Conservation (phyloP, 164 flowering plant species). For the Cinnamomum chago region DNA sequence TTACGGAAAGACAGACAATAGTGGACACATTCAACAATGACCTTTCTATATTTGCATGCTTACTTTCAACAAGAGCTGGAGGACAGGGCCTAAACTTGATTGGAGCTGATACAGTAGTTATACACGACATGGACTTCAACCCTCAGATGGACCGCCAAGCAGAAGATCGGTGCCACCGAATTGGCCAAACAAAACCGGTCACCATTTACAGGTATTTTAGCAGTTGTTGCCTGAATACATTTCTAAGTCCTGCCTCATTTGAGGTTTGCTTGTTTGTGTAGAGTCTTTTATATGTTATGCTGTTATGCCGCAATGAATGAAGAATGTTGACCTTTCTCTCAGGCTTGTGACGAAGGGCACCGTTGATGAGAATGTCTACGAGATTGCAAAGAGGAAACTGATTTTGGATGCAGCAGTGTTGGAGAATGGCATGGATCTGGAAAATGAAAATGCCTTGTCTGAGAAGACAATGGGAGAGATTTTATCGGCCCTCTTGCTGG, state of each 20-base stretch:
- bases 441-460: constrained; percentile 42
- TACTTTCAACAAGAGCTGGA: constrained; percentile 95
- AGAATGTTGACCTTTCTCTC: constrained; percentile 9
- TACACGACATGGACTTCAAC: constrained; percentile 98
- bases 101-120: constrained; percentile 93
- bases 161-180: constrained; percentile 95
- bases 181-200: constrained; percentile 91
- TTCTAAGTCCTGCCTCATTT: not conserved
- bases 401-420: constrained; percentile 88
- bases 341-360: constrained; percentile 91
- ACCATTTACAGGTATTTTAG: constrained; percentile 67
- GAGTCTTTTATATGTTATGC: not conserved
- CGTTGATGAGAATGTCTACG: constrained; percentile 89
- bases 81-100: constrained; percentile 94
- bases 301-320: not conserved
- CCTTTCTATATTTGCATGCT: constrained; percentile 80
- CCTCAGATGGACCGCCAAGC: constrained; percentile 97
- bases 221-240: not conserved
- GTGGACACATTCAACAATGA: constrained; percentile 88
- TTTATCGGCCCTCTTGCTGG: constrained; percentile 62
- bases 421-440: constrained; percentile 60
- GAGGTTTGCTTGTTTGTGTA: not conserved
- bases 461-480: constrained; percentile 97
- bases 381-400: constrained; percentile 91
- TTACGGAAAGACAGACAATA: constrained; percentile 82